Evolutionary conservation across 1,284 basidiomycete genomes (phyloP).

Genomic region (Lignosus rhinocerotis): DNA sequence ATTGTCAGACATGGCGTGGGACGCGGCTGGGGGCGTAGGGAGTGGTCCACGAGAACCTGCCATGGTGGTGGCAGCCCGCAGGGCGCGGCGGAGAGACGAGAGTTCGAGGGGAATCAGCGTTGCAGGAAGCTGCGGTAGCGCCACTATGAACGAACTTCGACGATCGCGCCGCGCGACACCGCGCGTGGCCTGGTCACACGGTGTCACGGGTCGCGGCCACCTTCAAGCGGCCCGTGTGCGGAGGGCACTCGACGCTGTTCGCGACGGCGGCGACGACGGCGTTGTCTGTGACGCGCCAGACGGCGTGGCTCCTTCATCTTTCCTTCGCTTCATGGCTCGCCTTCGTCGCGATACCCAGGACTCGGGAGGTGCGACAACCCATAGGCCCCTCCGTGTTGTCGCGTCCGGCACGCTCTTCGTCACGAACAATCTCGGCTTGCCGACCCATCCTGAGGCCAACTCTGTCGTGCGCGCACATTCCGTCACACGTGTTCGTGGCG

Average conservation of each 20-base stretch:
- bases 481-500: slow-evolving; percentile 65
- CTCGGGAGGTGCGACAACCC: slow-evolving; percentile 12
- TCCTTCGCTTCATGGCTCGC: slow-evolving; percentile 30
- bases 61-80: neutral
- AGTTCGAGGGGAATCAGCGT: neutral
- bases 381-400: slow-evolving; percentile 64
- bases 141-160: too few species aligned
- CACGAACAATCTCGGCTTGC: slow-evolving; percentile 66
- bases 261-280: slow-evolving; percentile 14
- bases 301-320: neutral
- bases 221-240: neutral
- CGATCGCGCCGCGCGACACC: neutral
- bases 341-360: slow-evolving; percentile 34
- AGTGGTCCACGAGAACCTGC: neutral
- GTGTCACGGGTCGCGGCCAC: neutral
- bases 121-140: neutral
- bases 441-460: slow-evolving; percentile 58
- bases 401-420: slow-evolving; percentile 78
- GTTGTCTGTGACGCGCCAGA: slow-evolving; percentile 6
- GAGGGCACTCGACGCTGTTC: slow-evolving; percentile 5
- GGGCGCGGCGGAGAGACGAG: neutral
- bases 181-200: neutral
- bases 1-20: neutral
- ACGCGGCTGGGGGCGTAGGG: neutral
- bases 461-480: slow-evolving; percentile 67